Base-by-base conservation (phyloP, 176 grass and related monocot species). In the Phoenix roebelenii region DNA sequence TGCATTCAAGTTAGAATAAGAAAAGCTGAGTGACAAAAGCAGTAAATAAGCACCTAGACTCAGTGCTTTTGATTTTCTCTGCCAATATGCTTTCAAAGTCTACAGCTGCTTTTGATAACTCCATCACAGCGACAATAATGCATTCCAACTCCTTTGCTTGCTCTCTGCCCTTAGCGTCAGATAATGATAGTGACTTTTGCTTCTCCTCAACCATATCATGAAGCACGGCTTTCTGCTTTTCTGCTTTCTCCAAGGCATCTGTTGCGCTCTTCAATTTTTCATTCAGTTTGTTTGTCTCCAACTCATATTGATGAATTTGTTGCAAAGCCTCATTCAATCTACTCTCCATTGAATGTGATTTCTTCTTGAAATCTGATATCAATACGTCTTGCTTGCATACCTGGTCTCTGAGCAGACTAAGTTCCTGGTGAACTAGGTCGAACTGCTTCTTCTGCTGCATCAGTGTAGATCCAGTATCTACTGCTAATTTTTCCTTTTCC, bases 381-480 rank as follows among this genome's bases (percentile, higher is more conserved):
- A 83, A 28, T 10, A 73, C 30, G 19, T 82, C 76, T 63, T 88
- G 87, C 60, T 84, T 77, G 1, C 59, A 71, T 19, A 82, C 64
- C 54, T 77, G 83, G 62, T 88, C 84, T 73, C 70, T 80, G 16
- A 83, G 82, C 65, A 82, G 83, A 24, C 54, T 66, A 74, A 85
- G 67, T 68, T 87, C 86, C 15, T 82, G 72, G 18, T 73, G 56
- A 60, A 74, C 76, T 63, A 85, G 49, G 25, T 91, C 77, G 50
- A 80, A 64, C 84, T 97, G 84, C 49, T 82, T 79, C 25, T 85
- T 83, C 39, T 91, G 87, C 53, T 80, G 74, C 51, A 82, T 68
- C 32, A 91, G 59, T 54, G 74, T 77, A 9, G 87, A 97, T 26
- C 53, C 57, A 49, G 70, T 76, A 18, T 82, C 80, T 39, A 69